phyloP scores from a whole-genome alignment of 164 flowering plant species.

The Annona squamosa region DNA sequence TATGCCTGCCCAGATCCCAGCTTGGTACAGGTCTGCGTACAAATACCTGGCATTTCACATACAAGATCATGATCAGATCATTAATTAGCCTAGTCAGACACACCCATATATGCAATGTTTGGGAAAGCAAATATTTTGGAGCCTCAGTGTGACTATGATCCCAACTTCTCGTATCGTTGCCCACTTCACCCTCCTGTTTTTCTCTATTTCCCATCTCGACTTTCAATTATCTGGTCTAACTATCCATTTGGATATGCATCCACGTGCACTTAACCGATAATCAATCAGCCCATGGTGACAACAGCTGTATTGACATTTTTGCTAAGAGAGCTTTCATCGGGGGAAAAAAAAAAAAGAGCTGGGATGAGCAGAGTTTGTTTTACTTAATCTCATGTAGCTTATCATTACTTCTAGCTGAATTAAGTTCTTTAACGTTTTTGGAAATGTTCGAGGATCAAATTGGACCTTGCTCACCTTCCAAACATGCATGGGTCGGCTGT shows the following conservation, averaged over 20 bases:
- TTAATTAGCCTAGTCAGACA: background rate
- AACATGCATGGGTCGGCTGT: conserved; percentile 69
- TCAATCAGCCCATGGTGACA: background rate
- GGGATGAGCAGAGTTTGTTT: no score
- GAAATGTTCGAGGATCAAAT: background rate
- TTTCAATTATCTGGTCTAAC: background rate
- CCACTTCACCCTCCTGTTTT: background rate
- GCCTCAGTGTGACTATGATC: background rate
- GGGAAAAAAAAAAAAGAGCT: no score
- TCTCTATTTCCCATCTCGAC: background rate
- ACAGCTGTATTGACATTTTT: background rate
- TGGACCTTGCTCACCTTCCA: conserved; percentile 58
- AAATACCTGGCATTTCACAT: conserved; percentile 55
- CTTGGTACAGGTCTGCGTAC: conserved; percentile 67
- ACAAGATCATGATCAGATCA: background rate
- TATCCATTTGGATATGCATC: background rate
- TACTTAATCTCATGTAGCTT: no score
- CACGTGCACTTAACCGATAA: no score
- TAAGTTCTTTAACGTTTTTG: no score
- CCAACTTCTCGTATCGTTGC: background rate
- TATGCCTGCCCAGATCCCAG: conserved; percentile 54
- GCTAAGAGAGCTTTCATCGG: background rate
- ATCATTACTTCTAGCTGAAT: no score
- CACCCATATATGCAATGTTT: background rate
- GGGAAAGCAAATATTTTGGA: background rate